Conservation (phyloP, 768 basidiomycete genomes). For the Termitomyces sp. region DNA sequence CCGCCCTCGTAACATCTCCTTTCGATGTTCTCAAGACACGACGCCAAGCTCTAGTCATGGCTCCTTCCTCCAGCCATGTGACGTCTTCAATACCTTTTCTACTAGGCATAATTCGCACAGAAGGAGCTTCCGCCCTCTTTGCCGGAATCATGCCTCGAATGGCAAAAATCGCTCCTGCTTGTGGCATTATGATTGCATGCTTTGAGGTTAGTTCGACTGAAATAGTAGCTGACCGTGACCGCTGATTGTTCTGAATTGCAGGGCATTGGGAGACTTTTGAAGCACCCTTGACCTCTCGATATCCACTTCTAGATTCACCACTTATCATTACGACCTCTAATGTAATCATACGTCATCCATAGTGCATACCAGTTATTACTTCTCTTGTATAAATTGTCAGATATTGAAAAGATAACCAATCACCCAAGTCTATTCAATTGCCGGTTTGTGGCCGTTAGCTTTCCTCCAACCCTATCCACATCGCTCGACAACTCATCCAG, state of each 20-base stretch:
- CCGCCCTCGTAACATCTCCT: slow-evolving; percentile 87
- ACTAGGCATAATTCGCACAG: slow-evolving; percentile 64
- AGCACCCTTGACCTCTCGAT: slow-evolving; percentile 22
- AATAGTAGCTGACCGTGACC: neutral
- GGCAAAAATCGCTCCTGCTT: slow-evolving; percentile 95
- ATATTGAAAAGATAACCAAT: neutral
- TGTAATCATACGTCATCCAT: slow-evolving; percentile 10
- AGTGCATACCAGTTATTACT: slow-evolving; percentile 7
- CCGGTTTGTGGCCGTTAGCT: slow-evolving; percentile 74
- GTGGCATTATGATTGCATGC: slow-evolving; percentile 96
- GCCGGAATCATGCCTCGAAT: slow-evolving; percentile 84
- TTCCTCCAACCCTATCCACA: slow-evolving; percentile 72
- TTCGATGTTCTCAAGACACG: slow-evolving; percentile 97
- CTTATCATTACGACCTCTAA: slow-evolving; percentile 10
- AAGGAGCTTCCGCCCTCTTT: slow-evolving; percentile 75
- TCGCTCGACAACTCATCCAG: slow-evolving; percentile 73
- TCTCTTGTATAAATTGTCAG: slow-evolving; percentile 3
- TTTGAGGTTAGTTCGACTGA: slow-evolving; percentile 62
- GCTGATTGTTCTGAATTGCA: slow-evolving; percentile 19
- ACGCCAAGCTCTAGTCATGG: slow-evolving; percentile 78
- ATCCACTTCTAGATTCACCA: slow-evolving; percentile 9
- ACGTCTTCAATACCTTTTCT: slow-evolving; percentile 60
- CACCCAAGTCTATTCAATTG: slow-evolving; percentile 77
- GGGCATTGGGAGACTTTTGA: slow-evolving; percentile 56
- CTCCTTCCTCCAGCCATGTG: slow-evolving; percentile 32